phyloP scores from a whole-genome alignment of 2,329 filamentous ascomycete species.

The Coleophoma eucalyptorum region DNA sequence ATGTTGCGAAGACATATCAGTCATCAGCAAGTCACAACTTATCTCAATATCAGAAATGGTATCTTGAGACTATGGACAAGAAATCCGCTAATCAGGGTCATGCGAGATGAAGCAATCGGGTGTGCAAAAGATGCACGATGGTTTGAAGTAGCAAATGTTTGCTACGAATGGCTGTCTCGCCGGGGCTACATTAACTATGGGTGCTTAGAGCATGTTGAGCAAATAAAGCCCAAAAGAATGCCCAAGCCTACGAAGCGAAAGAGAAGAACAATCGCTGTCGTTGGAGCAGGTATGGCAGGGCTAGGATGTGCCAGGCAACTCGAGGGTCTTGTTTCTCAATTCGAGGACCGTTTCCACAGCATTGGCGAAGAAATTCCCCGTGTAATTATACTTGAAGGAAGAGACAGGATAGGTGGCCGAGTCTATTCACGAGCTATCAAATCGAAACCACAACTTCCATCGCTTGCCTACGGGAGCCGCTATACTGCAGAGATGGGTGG shows the following conservation, averaged over 20 bases:
- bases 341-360: constrained; percentile 62
- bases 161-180: constrained; percentile 88
- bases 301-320: constrained; percentile 89
- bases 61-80: constrained; percentile 87
- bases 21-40: constrained; percentile 86
- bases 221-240: constrained; percentile 27
- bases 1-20: constrained; percentile 80
- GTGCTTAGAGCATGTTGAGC: constrained; percentile 66
- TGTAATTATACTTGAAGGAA: constrained; percentile 81
- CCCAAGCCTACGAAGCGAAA: constrained; percentile 37
- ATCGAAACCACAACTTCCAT: constrained; percentile 55
- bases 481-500: constrained; percentile 95
- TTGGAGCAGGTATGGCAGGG: constrained; percentile 93
- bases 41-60: constrained; percentile 93
- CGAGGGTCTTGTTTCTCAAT: constrained; percentile 79
- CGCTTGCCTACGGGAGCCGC: constrained; percentile 50
- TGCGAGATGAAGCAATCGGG: constrained; percentile 80
- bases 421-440: constrained; percentile 77
- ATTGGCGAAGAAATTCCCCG: constrained; percentile 65
- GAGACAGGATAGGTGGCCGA: constrained; percentile 82
- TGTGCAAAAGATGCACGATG: constrained; percentile 85
- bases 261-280: constrained; percentile 74
- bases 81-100: constrained; percentile 80
- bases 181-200: constrained; percentile 97
- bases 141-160: constrained; percentile 84